A percentile compares a stretch with the other conserved stretches of the same genome.
phyloP scores from a whole-genome alignment of 169 alveolate species.

The Plasmodium gallinaceum region DNA sequence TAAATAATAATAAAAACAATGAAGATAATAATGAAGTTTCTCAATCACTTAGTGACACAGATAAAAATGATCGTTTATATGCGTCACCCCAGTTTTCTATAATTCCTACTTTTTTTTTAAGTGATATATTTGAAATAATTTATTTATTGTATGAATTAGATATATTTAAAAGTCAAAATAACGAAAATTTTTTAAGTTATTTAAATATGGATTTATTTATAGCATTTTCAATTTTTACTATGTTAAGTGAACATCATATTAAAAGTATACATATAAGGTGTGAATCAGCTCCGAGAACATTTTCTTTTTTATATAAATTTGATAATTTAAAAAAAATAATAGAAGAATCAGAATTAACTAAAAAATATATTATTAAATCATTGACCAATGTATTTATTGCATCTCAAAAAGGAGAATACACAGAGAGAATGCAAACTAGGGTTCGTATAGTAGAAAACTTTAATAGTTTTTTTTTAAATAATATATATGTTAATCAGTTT shows the following conservation, averaged over 20 bases:
- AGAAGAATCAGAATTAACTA: conserved; percentile 77
- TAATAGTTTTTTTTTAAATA: conserved; percentile 80
- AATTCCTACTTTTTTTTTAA: conserved; percentile 84
- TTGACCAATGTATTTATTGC: conserved; percentile 85
- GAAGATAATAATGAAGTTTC: neutral
- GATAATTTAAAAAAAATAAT: conserved; percentile 67
- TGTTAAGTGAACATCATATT: conserved; percentile 85
- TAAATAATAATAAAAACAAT: neutral
- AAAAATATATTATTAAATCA: conserved; percentile 83
- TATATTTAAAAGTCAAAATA: conserved; percentile 77
- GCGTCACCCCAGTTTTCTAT: conserved; percentile 87
- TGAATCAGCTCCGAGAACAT: conserved; percentile 85
- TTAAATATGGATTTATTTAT: conserved; percentile 88
- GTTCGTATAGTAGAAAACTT: conserved; percentile 85
- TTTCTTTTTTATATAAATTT: conserved; percentile 79
- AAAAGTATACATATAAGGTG: conserved; percentile 90
- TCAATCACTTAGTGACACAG: conserved; percentile 7
- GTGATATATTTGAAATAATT: conserved; percentile 81
- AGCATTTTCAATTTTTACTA: conserved; percentile 86
- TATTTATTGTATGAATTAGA: conserved; percentile 79
- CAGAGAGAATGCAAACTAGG: conserved; percentile 85
- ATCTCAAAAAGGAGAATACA: conserved; percentile 87
- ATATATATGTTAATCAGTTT: conserved; percentile 82
- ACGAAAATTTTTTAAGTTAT: conserved; percentile 75
- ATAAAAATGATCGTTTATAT: conserved; percentile 4